phyloP scores from a whole-genome alignment of 2,329 filamentous ascomycete genomes.

The Colletotrichum echinochloae region DNA sequence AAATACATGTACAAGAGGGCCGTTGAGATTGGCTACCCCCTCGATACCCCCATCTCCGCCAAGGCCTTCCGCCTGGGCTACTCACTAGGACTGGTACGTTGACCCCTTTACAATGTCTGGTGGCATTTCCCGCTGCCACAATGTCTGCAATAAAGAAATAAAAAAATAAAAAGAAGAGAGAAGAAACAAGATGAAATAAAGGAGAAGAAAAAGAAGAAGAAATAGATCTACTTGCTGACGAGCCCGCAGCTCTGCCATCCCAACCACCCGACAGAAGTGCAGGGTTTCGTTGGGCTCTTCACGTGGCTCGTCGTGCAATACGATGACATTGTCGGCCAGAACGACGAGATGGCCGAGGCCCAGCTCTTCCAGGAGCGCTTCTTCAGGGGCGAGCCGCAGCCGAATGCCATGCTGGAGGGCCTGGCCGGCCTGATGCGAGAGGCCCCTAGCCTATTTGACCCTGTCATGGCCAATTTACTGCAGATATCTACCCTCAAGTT shows the following conservation, averaged over 20 bases:
- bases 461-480: constrained; percentile 39
- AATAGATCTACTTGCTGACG: constrained; percentile 22
- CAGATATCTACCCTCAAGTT: constrained; percentile 43
- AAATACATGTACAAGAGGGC: constrained; percentile 42
- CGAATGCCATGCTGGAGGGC: constrained; percentile 42
- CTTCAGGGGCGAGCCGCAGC: constrained; percentile 42
- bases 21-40: constrained; percentile 40
- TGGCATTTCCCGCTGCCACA: neutral
- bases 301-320: constrained; percentile 44
- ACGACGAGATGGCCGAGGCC: constrained; percentile 41
- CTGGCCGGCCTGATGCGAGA: constrained; percentile 39
- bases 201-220: neutral
- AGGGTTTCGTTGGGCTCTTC: constrained; percentile 43
- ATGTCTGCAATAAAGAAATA: no score
- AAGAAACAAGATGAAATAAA: no score
- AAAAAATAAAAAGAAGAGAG: no score
- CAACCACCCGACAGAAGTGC: constrained; percentile 38
- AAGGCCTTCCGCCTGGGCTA: constrained; percentile 43
- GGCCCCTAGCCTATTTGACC: constrained; percentile 42
- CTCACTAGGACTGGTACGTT: constrained; percentile 39
- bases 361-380: constrained; percentile 40
- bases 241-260: constrained; percentile 42
- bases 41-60: constrained; percentile 41
- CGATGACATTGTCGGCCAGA: constrained; percentile 43
- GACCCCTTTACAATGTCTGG: no score